These are phyloP conservation scores for Xylariaceae sp. DNA, from an alignment of 2,329 filamentous ascomycete genomes.

Conservation along the genomic window DNA sequence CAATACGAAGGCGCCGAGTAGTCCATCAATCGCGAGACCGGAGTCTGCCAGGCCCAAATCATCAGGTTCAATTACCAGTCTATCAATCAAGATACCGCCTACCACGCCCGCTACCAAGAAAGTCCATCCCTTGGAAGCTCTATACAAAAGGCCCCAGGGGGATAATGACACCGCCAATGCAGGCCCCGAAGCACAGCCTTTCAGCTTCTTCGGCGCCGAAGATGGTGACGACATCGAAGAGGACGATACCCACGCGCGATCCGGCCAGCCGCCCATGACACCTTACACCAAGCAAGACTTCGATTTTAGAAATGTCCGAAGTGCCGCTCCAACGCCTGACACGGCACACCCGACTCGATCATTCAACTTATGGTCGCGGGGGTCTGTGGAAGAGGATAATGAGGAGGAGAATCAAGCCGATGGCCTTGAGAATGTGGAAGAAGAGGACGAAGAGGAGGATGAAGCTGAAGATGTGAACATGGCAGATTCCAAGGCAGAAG, in stretches of 20 bases:
- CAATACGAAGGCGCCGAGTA: slow-evolving; percentile 16
- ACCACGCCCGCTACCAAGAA: slow-evolving; percentile 43
- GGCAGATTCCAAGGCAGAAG: slow-evolving; percentile 9
- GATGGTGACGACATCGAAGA: slow-evolving; percentile 46
- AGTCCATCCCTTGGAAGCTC: slow-evolving; percentile 83
- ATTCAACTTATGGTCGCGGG: slow-evolving; percentile 56
- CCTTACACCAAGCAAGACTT: slow-evolving; percentile 80
- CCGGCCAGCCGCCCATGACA: slow-evolving; percentile 63
- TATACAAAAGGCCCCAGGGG: slow-evolving; percentile 74
- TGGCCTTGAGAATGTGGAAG: slow-evolving; percentile 36
- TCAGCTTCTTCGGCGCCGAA: slow-evolving; percentile 73
- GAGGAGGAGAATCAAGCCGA: slow-evolving; percentile 37
- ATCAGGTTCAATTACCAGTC: slow-evolving; percentile 46
- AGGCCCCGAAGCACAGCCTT: slow-evolving; percentile 53
- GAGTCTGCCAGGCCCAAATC: slow-evolving; percentile 46
- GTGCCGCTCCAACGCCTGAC: slow-evolving; percentile 91
- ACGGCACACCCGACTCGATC: slow-evolving; percentile 73
- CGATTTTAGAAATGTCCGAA: slow-evolving; percentile 71
- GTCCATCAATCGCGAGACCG: slow-evolving; percentile 23
- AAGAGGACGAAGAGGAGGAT: slow-evolving; percentile 40
- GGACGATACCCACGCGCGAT: slow-evolving; percentile 20
- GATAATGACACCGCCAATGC: slow-evolving; percentile 36
- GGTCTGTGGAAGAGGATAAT: slow-evolving; percentile 16
- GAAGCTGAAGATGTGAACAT: slow-evolving; percentile 22
- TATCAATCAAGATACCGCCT: slow-evolving; percentile 56